A percentile compares a stretch with the other conserved stretches of the same genome.
Evolutionary conservation across 2,329 filamentous ascomycete species (phyloP).

Genomic region (Xylariaceae sp.): DNA sequence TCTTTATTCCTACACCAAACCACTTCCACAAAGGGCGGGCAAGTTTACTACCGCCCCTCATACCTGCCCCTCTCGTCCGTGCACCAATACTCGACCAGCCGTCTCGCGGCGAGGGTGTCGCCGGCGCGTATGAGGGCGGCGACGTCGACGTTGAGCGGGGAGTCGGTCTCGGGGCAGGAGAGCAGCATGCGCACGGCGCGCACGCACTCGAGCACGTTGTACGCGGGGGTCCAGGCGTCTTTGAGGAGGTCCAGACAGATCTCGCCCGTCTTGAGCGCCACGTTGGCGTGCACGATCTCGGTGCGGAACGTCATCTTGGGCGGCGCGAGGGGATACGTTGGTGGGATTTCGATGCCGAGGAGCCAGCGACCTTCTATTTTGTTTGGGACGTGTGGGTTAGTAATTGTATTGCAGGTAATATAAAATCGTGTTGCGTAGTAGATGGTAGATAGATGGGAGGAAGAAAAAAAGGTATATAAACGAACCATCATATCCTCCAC

Average conservation of each 20-base stretch:
- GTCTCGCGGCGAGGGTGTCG: slow-evolving; percentile 71
- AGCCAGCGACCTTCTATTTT: slow-evolving; percentile 76
- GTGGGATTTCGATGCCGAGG: slow-evolving; percentile 76
- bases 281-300: slow-evolving; percentile 84
- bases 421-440: too few species aligned
- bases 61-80: slow-evolving; percentile 56
- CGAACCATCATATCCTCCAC: slow-evolving; percentile 62
- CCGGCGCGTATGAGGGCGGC: slow-evolving; percentile 73
- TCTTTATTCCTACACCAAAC: background rate
- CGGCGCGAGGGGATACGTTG: slow-evolving; percentile 78
- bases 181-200: slow-evolving; percentile 76
- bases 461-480: background rate
- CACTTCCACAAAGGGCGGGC: background rate
- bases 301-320: slow-evolving; percentile 85
- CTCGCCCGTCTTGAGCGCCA: slow-evolving; percentile 74
- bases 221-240: slow-evolving; percentile 82
- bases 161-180: slow-evolving; percentile 72
- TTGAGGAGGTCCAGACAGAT: slow-evolving; percentile 91
- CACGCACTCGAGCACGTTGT: slow-evolving; percentile 78
- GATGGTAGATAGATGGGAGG: background rate
- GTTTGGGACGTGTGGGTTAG: background rate
- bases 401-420: too few species aligned
- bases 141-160: slow-evolving; percentile 80
- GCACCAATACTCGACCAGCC: slow-evolving; percentile 76
- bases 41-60: slow-evolving; percentile 44